Evolutionary conservation across 169 alveolate genomes (phyloP).

Genomic region (Plasmodium relictum): DNA sequence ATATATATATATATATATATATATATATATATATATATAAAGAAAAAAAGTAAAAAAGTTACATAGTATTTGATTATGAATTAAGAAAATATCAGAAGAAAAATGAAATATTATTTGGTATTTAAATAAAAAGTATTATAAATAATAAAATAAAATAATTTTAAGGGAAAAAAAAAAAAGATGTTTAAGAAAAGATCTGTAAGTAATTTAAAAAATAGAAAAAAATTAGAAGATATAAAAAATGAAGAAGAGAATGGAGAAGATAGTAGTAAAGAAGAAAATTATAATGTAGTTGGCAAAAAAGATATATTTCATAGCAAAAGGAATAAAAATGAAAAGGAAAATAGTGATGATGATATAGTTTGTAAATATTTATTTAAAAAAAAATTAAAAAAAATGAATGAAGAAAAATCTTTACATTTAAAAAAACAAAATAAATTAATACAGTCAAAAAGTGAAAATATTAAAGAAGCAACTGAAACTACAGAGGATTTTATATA

Average conservation of each 20-base stretch:
- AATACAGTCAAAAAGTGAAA: slow-evolving; percentile 41
- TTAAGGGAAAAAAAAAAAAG: slow-evolving; percentile 5
- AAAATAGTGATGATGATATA: slow-evolving; percentile 57
- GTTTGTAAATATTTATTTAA: slow-evolving; percentile 61
- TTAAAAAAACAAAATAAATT: slow-evolving; percentile 68
- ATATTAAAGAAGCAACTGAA: slow-evolving; percentile 71
- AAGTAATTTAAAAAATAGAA: slow-evolving; percentile 48
- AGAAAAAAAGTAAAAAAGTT: too few species aligned
- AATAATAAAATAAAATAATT: neutral
- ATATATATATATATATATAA: slow-evolving; percentile 18
- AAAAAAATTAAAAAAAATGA: slow-evolving; percentile 67
- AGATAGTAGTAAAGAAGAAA: slow-evolving; percentile 26
- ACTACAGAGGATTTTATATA: slow-evolving; percentile 68
- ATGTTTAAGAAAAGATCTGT: slow-evolving; percentile 67
- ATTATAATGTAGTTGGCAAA: slow-evolving; percentile 6
- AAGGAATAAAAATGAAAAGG: slow-evolving; percentile 10
- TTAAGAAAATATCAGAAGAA: neutral
- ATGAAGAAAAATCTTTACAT: slow-evolving; percentile 47
- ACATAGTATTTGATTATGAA: slow-evolving; percentile 5
- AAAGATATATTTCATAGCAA: slow-evolving; percentile 16
- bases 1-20: slow-evolving; percentile 16
- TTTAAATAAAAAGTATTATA: neutral
- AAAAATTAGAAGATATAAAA: slow-evolving; percentile 63
- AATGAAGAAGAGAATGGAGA: slow-evolving; percentile 38
- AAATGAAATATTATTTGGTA: neutral